Percentiles rank a stretch among this genome's conserved stretches.
Evolutionary conservation across 1,284 basidiomycete species (phyloP).

Genomic region (Waitea zeae): DNA sequence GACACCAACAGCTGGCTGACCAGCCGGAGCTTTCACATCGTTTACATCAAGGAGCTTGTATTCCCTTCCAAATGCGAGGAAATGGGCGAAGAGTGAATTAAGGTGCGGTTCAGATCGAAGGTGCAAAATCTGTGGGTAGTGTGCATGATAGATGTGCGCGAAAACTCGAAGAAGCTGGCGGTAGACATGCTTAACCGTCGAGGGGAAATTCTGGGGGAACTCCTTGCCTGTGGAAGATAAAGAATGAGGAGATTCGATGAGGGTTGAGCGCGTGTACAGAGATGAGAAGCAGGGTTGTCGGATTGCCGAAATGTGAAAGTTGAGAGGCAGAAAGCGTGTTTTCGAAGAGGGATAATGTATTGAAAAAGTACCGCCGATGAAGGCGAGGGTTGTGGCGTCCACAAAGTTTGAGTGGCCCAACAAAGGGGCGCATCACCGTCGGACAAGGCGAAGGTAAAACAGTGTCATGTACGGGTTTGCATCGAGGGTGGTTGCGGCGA

Average conservation of each 20-base stretch:
- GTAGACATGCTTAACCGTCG: slow-evolving; percentile 92
- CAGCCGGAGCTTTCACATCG: slow-evolving; percentile 63
- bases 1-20: slow-evolving; percentile 43
- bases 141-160: slow-evolving; percentile 94
- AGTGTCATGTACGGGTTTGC: too few relatives aligned
- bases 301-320: too few relatives aligned
- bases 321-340: too few relatives aligned
- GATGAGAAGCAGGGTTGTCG: too few relatives aligned
- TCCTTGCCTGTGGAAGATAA: slow-evolving; percentile 48
- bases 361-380: too few relatives aligned
- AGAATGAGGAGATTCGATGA: slow-evolving; percentile 1
- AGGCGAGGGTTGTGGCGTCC: too few relatives aligned
- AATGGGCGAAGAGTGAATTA: slow-evolving; percentile 96
- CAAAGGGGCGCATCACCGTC: too few relatives aligned
- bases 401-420: too few relatives aligned
- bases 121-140: slow-evolving; percentile 86
- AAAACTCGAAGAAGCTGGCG: slow-evolving; percentile 94
- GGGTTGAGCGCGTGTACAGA: too few relatives aligned
- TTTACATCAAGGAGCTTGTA: slow-evolving; percentile 87
- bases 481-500: too few relatives aligned
- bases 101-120: slow-evolving; percentile 93
- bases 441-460: too few relatives aligned
- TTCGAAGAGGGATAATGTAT: too few relatives aligned
- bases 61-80: slow-evolving; percentile 84
- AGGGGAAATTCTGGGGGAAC: slow-evolving; percentile 80